These are phyloP conservation scores for Hyaloperonospora arabidopsidis DNA, from an alignment of 352 stramenopile species.

Conservation along the genomic window DNA sequence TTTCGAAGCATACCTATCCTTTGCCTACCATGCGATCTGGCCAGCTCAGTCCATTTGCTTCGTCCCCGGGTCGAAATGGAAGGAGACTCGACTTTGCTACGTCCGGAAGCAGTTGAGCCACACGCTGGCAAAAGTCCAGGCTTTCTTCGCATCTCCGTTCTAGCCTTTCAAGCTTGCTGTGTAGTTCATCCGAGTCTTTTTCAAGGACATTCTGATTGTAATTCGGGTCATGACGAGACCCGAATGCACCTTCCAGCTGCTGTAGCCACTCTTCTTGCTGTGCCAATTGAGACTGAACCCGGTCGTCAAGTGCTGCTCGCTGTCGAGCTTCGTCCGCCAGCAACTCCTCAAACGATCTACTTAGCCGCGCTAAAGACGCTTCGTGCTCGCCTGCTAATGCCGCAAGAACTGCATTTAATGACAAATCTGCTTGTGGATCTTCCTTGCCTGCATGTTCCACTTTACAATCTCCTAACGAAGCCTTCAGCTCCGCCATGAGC, in stretches of 20 bases:
- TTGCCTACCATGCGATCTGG: constrained; percentile 26
- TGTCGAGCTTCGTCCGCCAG: constrained; percentile 56
- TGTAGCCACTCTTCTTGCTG: constrained; percentile 78
- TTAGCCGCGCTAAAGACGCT: constrained; percentile 58
- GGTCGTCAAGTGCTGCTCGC: constrained; percentile 47
- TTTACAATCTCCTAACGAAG: constrained; percentile 6
- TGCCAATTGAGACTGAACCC: constrained; percentile 44
- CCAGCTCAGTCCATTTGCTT: constrained; percentile 19
- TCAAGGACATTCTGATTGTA: constrained; percentile 14
- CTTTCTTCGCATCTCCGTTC: constrained; percentile 30
- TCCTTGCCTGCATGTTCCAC: background rate
- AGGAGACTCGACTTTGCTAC: constrained; percentile 2
- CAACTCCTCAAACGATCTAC: constrained; percentile 55
- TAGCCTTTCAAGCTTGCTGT: constrained; percentile 16
- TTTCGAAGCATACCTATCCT: constrained; percentile 19
- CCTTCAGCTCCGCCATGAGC: constrained; percentile 17
- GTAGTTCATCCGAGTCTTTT: constrained; percentile 7
- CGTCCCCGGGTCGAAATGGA: constrained; percentile 2
- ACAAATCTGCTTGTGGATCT: constrained; percentile 17
- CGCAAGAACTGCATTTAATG: constrained; percentile 42
- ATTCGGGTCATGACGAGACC: constrained; percentile 39
- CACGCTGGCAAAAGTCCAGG: constrained; percentile 13
- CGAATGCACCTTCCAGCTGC: constrained; percentile 65
- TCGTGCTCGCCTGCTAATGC: constrained; percentile 65
- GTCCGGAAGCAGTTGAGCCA: constrained; percentile 17